Base-by-base conservation (phyloP, 164 flowering plant species). In the Akebia trifoliata region DNA sequence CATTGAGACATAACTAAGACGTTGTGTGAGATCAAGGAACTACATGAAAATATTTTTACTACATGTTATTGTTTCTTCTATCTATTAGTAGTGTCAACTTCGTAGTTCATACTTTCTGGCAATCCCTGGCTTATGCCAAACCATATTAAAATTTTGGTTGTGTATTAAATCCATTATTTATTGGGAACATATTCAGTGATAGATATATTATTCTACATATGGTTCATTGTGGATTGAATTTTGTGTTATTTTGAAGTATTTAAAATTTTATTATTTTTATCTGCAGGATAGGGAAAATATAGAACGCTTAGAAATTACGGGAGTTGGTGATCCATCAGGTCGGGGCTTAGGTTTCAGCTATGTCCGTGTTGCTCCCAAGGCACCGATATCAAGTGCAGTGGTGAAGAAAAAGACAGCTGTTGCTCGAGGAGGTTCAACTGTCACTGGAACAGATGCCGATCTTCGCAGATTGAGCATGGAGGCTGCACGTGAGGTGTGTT, bases 261-360 rank as follows among this genome's bases (percentile, higher is more conserved):
- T 40, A 18, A 17, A 42, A 50, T 47, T 20, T 30, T 11, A 28
- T 49, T 47, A n/a, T 11, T 42, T n/a, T 66, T 26, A 29, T 64
- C 57, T 61, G 20, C 84, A 93, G 99, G 94, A 80, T 57, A 80
- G 83, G 63, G 99, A 81, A 73, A 93, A 82, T 73, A 81, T 93
- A 54, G 99, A 93, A 72, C 90, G 99, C 20, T 62, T 93, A 62
- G 99, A 93, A 71, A 93, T 93, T 56, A 84, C 97, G 30, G 99
- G 99, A 62, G 99, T 93, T 58, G 99, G 99, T 65, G 99, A 93
- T 71, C 99, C 99, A 68, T 87, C 99, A 69, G 99, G 99, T 43
- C 73, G 99, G 59, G 99, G 99, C 50, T 68, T 93, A 39, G 99
- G 99, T 40, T 93, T 93, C 54, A 93, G 99, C 66, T 93, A 87